Conservation (phyloP, 2,329 filamentous ascomycete species). For the Trichophyton mentagrophytes region DNA sequence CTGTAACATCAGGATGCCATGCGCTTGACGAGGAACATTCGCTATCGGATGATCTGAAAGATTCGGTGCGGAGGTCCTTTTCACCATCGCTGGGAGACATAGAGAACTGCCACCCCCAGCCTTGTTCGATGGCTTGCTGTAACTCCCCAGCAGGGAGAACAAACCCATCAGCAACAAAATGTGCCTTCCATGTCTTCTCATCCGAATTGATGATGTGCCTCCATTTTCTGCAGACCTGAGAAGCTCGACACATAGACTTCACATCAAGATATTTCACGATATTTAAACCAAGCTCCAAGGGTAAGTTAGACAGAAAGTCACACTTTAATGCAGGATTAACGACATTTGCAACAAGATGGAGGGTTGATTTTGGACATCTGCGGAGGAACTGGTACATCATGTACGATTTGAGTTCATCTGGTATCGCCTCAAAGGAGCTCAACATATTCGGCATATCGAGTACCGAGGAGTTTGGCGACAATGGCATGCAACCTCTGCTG, state of each 20-base stretch:
- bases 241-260: slow-evolving; percentile 73
- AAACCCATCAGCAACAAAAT: slow-evolving; percentile 77
- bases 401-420: slow-evolving; percentile 81
- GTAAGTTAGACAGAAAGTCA: slow-evolving; percentile 75
- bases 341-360: slow-evolving; percentile 77
- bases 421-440: slow-evolving; percentile 81
- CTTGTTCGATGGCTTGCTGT: slow-evolving; percentile 71
- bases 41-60: slow-evolving; percentile 28
- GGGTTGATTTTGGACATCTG: slow-evolving; percentile 71
- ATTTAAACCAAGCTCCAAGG: slow-evolving; percentile 74
- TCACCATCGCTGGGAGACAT: slow-evolving; percentile 63
- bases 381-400: slow-evolving; percentile 93
- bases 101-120: slow-evolving; percentile 96
- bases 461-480: slow-evolving; percentile 31
- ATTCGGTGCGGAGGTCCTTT: slow-evolving; percentile 56
- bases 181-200: slow-evolving; percentile 88
- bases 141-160: slow-evolving; percentile 67
- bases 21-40: slow-evolving; percentile 20
- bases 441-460: slow-evolving; percentile 78
- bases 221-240: slow-evolving; percentile 92
- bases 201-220: slow-evolving; percentile 80
- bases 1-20: slow-evolving; percentile 15
- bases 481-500: slow-evolving; percentile 28
- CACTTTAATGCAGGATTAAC: slow-evolving; percentile 92
- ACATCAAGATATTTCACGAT: slow-evolving; percentile 77